Evolutionary conservation across 164 flowering plant genomes (phyloP).

Genomic region (Liriodendron chinense): DNA sequence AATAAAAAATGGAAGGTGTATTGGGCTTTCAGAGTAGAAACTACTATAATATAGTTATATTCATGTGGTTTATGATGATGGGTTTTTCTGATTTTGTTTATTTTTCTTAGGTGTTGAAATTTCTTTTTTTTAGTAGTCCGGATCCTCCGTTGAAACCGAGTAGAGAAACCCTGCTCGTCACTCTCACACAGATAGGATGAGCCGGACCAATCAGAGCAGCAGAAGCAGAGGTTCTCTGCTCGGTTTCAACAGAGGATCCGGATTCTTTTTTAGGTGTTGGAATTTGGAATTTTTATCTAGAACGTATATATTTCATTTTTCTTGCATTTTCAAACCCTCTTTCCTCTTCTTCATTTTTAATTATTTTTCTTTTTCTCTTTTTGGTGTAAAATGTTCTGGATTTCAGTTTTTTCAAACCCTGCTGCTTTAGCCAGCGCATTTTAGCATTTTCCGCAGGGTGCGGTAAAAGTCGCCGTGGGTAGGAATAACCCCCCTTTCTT

Average conservation of each 20-base stretch:
- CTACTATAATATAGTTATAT: background rate
- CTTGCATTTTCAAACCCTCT: background rate
- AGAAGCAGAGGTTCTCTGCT: too few relatives aligned
- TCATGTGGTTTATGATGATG: background rate
- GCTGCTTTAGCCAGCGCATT: background rate
- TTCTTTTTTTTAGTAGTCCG: background rate
- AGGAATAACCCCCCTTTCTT: background rate
- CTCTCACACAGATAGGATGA: too few relatives aligned
- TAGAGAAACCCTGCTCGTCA: too few relatives aligned
- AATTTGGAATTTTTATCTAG: too few relatives aligned
- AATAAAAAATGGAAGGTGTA: conserved; percentile 8
- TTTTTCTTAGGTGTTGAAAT: background rate
- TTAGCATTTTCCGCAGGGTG: background rate
- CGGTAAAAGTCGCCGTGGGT: background rate
- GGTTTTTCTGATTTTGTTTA: background rate
- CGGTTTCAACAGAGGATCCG: too few relatives aligned
- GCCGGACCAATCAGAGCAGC: too few relatives aligned
- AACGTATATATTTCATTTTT: too few relatives aligned
- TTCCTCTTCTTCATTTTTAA: too few relatives aligned
- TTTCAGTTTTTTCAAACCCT: background rate
- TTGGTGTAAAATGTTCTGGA: background rate
- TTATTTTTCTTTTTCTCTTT: background rate
- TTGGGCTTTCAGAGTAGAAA: conserved; percentile 14
- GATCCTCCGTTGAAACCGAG: too few relatives aligned
- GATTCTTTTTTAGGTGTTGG: too few relatives aligned